Base-by-base conservation (phyloP, 257 asterid genomes). In the Avicennia marina region DNA sequence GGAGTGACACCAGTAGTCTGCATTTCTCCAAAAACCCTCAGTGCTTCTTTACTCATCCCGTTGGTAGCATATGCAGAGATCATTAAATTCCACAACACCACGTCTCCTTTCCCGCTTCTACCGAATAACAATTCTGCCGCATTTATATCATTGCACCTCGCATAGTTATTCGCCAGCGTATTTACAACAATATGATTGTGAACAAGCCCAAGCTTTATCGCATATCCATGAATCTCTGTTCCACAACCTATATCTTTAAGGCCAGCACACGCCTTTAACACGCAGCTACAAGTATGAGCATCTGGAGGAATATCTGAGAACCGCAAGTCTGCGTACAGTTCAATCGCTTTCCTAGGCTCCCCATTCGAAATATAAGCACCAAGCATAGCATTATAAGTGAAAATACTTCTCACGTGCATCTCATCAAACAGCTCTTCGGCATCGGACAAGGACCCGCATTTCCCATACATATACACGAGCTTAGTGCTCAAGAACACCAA, bases 331-430 rank as follows among this genome's bases (percentile, higher is more conserved):
- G 60, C 57, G 17, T 78, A 87, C 56, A 87, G 53, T 66, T 72
- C 70, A 56, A 90, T 62, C 20, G 94, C 95, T 69, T 33, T 45
- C 47, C 56, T 15, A 27, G 76, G 70, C 53, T 73, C 70, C 32
- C 72, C 76, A 44, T 72, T 75, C 3, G 78, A 59, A 25, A 80
- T 74, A 51, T 67, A 88, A 55, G 95, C 96, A 50, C 96, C 95
- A 63, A 85, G 68, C 76, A 85, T 80, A 19, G 90, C 97, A 62
- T 91, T 88, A 79, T 86, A 85, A 11, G 96, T 72, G 36, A 83
- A 91, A 41, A 81, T 33, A 49, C 71, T 81, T 69, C 81, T 75
- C 11, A 81, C 79, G 25, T 16, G 66, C 90, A 91, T 83, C 72
- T 74, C 75, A 51, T 81, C 95, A 27, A 88, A 91, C 86, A 85